phyloP scores from a whole-genome alignment of 1,139 yeast genomes.

The Zygosaccharomyces pseudobailii region DNA sequence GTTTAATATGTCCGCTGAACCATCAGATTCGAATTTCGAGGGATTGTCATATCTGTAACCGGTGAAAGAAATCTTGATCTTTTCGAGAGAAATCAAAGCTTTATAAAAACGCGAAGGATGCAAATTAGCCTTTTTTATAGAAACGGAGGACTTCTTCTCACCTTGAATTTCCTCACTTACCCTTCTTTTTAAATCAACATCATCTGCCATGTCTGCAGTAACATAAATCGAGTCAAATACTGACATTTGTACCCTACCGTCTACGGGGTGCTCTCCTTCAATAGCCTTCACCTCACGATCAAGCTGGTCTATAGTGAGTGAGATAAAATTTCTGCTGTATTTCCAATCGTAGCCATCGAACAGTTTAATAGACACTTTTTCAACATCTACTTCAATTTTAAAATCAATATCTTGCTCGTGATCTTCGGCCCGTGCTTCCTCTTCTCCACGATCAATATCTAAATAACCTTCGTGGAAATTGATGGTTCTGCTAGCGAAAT shows the following conservation, averaged over 20 bases:
- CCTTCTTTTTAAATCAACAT: conserved; percentile 14
- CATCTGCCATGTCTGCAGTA: conserved; percentile 18
- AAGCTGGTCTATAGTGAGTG: conserved; percentile 47
- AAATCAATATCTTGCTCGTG: conserved; percentile 3
- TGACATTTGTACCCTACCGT: conserved; percentile 16
- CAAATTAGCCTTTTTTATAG: conserved; percentile 45
- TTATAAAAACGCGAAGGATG: conserved; percentile 65
- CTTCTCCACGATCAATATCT: conserved; percentile 3
- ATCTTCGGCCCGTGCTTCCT: conserved; percentile 1
- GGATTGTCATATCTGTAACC: conserved; percentile 50
- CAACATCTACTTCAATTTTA: conserved; percentile 22
- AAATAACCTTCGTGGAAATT: conserved; percentile 10
- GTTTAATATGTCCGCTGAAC: conserved; percentile 47
- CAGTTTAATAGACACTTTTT: conserved; percentile 48
- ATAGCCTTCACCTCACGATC: conserved; percentile 24
- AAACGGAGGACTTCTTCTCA: conserved; percentile 19
- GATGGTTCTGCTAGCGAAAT: conserved; percentile 3
- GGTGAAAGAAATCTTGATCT: conserved; percentile 45
- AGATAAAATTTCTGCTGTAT: conserved; percentile 63
- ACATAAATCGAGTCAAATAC: conserved; percentile 32
- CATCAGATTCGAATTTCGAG: conserved; percentile 20
- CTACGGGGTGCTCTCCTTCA: conserved; percentile 16
- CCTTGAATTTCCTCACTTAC: conserved; percentile 26
- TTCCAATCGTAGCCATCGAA: conserved; percentile 95
- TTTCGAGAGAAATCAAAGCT: conserved; percentile 51